These are phyloP conservation scores for Aplosporella prunicola DNA, from an alignment of 2,329 filamentous ascomycete species.

Conservation along the genomic window DNA sequence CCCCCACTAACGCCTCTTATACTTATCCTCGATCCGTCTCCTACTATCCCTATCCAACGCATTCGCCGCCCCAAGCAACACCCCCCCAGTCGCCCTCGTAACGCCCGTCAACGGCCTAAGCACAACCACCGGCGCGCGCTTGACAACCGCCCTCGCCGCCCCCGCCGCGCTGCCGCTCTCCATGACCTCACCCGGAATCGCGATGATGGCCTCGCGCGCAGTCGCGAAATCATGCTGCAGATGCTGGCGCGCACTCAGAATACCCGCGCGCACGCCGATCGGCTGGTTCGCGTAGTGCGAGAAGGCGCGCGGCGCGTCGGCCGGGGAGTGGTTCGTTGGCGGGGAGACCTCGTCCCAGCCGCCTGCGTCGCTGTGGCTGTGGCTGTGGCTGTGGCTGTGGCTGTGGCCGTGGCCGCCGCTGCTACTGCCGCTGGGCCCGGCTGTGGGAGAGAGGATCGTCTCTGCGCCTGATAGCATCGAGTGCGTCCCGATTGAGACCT, in stretches of 20 bases:
- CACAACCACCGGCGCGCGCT: conserved; percentile 84
- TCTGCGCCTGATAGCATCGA: conserved; percentile 87
- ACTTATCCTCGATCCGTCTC: conserved; percentile 65
- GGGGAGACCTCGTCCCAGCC: conserved; percentile 52
- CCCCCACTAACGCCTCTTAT: conserved; percentile 5
- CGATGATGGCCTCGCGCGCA: conserved; percentile 84
- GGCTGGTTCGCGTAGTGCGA: conserved; percentile 93
- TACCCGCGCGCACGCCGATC: conserved; percentile 74
- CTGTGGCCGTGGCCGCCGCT: background rate
- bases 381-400: background rate
- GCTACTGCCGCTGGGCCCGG: conserved; percentile 2
- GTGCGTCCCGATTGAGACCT: conserved; percentile 88
- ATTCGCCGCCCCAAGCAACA: conserved; percentile 86
- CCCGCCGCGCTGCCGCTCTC: conserved; percentile 75
- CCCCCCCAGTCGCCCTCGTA: conserved; percentile 78
- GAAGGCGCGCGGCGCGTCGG: conserved; percentile 66
- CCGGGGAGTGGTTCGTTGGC: conserved; percentile 50
- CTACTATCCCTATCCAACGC: conserved; percentile 75
- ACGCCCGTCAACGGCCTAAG: conserved; percentile 84
- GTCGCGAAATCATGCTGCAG: conserved; percentile 79
- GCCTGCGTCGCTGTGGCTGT: conserved; percentile 14
- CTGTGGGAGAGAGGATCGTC: conserved; percentile 51
- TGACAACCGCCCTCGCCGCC: conserved; percentile 67
- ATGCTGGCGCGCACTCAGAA: conserved; percentile 72
- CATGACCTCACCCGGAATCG: conserved; percentile 83